Base-by-base conservation (phyloP, 1,139 yeast species). In the Dujonia santamariae region DNA sequence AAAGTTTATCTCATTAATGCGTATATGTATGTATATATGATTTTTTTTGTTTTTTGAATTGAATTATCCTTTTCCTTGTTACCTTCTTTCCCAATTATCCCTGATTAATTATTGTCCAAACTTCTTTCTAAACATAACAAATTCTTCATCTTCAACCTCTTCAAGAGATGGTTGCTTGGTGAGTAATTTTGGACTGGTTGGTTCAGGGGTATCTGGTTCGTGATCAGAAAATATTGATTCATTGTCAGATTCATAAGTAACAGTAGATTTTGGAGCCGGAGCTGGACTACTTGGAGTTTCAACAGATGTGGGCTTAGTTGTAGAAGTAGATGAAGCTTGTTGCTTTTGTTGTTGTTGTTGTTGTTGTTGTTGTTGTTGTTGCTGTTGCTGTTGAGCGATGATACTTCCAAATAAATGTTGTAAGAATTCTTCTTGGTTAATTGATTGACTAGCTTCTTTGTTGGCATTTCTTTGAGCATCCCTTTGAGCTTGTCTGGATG, bases 141-240 rank as follows among this genome's bases (percentile, higher is more conserved):
- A 66, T 41, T 67, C 73, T 45, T 67, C 74, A 43, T 67, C 74
- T 40, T 66, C 72, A 9, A 67, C 71, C 40, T 63, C 72, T 41
- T 65, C 70, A 19, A 66, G 35, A 1, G 64, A 55, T 15, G 72
- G 70, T 32, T 34, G 35, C 8, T 29, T 31, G 7, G 36, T 50
- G 15, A 54, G 44, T 13, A 24, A 26, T 20, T 12, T 28, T 31
- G 25, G 28, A 9, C 16, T 20, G 12, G 35, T 25, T 17, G 50
- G 49, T 14, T 35, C 29, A 13, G 38, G 38, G 4, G 38, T 35
- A 3, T 31, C 38, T 5, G 15, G 25, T 16, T 53, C 58, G 6
- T 50, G 37, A 4, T 52, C 59, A 2, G 63, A 56, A 17, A 36
- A 38, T 15, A 52, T 45, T 4, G 60, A 53, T 12, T 57, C 59